Conservation (phyloP, 73 alveolate species). For the Tetrahymena thermophila region DNA sequence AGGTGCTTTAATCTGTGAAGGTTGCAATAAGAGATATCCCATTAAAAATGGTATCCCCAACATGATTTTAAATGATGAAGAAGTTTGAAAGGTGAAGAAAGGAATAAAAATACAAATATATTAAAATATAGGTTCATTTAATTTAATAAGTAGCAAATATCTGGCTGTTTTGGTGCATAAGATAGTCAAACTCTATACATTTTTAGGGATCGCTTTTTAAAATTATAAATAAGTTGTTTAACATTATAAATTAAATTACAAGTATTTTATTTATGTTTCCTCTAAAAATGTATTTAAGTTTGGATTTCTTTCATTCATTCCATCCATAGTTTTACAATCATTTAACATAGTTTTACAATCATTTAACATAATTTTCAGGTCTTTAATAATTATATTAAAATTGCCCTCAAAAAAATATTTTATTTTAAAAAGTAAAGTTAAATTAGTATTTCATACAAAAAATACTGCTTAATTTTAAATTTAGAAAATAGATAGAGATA, state of each 20-base stretch:
- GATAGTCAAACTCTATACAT: background rate
- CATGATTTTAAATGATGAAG: constrained; percentile 73
- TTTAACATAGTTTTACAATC: too few species aligned
- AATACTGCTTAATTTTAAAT: too few species aligned
- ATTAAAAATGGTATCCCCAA: constrained; percentile 79
- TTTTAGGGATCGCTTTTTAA: background rate
- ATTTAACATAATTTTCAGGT: too few species aligned
- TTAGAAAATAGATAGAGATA: too few species aligned
- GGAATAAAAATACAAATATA: background rate
- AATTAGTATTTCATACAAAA: too few species aligned
- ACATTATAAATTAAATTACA: background rate
- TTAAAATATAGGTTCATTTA: background rate
- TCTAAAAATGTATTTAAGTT: background rate
- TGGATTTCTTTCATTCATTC: too few species aligned
- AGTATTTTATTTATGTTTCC: background rate
- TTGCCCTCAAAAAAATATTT: too few species aligned
- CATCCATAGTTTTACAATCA: too few species aligned
- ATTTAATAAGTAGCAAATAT: too few species aligned
- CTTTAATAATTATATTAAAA: too few species aligned
- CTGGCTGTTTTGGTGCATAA: background rate
- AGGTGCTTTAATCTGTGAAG: constrained; percentile 62
- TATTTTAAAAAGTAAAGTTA: too few species aligned
- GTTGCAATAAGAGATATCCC: constrained; percentile 60
- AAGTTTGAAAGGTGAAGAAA: constrained; percentile 35
- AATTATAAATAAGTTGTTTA: background rate